A percentile compares a stretch with the other conserved stretches of the same genome.
Evolutionary conservation across 306 rosid species (phyloP).

Genomic region (Rosa lucieae): DNA sequence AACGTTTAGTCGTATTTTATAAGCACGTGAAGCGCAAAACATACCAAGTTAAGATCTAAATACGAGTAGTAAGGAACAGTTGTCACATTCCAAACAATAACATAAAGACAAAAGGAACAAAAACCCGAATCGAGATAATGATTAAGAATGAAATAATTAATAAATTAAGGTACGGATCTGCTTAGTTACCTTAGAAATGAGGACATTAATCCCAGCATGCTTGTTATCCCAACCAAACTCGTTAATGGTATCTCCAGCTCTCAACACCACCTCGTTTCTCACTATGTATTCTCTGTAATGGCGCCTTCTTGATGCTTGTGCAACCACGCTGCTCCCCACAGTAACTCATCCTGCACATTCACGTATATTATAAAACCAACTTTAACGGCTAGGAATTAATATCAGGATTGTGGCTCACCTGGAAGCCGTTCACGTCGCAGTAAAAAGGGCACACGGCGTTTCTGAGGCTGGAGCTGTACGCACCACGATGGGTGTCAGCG

Average conservation of each 20-base stretch:
- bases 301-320: constrained; percentile 91
- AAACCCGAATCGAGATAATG: constrained; percentile 9
- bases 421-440: constrained; percentile 90
- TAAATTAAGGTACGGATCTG: neutral
- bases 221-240: constrained; percentile 99
- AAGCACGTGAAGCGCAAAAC: neutral
- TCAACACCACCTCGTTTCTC: constrained; percentile 75
- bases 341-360: constrained; percentile 66
- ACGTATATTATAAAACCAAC: neutral
- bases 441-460: constrained; percentile 89
- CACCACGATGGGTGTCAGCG: constrained; percentile 93
- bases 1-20: neutral
- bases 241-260: constrained; percentile 95
- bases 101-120: neutral
- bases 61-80: neutral
- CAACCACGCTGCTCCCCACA: constrained; percentile 99
- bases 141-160: constrained; percentile 2
- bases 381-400: constrained; percentile 27
- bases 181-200: constrained; percentile 71
- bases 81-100: constrained; percentile 9
- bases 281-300: constrained; percentile 85
- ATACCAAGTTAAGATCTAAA: neutral
- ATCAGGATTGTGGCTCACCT: constrained; percentile 36
- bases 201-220: constrained; percentile 97
- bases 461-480: constrained; percentile 80